Percentiles rank a stretch among this genome's conserved stretches.
phyloP scores from a whole-genome alignment of 305 asterid species.

The Fraxinus nigra region DNA sequence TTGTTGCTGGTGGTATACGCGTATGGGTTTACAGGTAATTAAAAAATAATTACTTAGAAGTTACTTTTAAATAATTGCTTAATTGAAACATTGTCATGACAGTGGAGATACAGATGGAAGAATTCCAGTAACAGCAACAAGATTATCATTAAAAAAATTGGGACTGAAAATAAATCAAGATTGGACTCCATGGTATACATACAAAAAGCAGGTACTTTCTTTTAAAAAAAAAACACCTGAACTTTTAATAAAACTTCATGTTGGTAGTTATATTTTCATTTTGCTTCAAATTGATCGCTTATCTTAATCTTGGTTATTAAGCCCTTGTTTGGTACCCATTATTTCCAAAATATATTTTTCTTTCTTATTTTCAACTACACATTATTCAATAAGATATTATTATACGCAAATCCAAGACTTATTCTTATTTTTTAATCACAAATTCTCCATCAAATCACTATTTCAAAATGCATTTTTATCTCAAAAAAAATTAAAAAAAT shows the following conservation, averaged over 20 bases:
- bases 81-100: background rate
- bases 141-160: slow-evolving; percentile 58
- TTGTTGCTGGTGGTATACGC: slow-evolving; percentile 37
- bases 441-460: background rate
- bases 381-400: background rate
- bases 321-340: background rate
- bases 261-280: background rate
- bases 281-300: background rate
- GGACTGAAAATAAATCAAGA: slow-evolving; percentile 50
- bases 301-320: background rate
- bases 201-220: slow-evolving; percentile 55
- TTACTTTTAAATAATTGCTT: background rate
- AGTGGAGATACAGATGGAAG: slow-evolving; percentile 91
- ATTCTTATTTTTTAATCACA: no score
- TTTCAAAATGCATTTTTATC: no score
- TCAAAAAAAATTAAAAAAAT: no score
- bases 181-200: slow-evolving; percentile 90
- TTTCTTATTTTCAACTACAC: no score
- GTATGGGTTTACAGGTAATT: slow-evolving; percentile 42
- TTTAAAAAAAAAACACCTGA: background rate
- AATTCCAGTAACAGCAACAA: slow-evolving; percentile 78
- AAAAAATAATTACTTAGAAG: background rate
- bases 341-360: no score
- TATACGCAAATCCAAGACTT: background rate
- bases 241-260: background rate